phyloP scores from a whole-genome alignment of 257 asterid species.

The Lycium barbarum region DNA sequence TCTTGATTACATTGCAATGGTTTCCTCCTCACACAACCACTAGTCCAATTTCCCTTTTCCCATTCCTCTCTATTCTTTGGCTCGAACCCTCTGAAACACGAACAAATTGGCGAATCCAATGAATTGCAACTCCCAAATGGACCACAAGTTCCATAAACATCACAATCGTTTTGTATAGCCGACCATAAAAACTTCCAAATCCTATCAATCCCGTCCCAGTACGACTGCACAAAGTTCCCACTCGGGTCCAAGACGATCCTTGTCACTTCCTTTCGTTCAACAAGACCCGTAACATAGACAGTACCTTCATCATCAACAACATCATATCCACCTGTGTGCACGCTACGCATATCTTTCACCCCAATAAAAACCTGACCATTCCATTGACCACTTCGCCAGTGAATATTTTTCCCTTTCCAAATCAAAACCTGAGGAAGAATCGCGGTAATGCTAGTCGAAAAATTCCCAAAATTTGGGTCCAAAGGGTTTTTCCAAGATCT shows the following conservation, averaged over 20 bases:
- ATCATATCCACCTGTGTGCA: conserved; percentile 50
- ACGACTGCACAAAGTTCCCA: conserved; percentile 41
- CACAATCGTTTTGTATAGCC: conserved; percentile 45
- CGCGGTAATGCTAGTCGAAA: conserved; percentile 50
- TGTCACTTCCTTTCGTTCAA: conserved; percentile 35
- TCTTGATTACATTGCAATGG: conserved; percentile 23
- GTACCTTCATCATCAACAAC: conserved; percentile 37
- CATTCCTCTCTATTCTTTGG: conserved; percentile 24
- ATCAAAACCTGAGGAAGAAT: conserved; percentile 43
- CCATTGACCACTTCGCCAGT: conserved; percentile 63
- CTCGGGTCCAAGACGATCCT: conserved; percentile 42
- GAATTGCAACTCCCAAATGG: conserved; percentile 51
- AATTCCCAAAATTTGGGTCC: conserved; percentile 44
- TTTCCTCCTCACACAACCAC: conserved; percentile 23
- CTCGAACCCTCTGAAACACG: neutral
- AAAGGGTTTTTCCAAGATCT: conserved; percentile 49
- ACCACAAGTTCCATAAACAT: conserved; percentile 57
- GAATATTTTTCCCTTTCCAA: conserved; percentile 31
- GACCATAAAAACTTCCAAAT: conserved; percentile 41
- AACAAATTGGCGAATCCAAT: conserved; percentile 39
- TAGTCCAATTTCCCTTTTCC: neutral
- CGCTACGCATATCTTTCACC: conserved; percentile 47
- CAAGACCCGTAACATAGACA: conserved; percentile 34
- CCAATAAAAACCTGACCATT: conserved; percentile 61
- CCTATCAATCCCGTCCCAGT: conserved; percentile 47